Evolutionary conservation across 83 land plant species (phyloP).

Genomic region (Isoetes engelmannii): DNA sequence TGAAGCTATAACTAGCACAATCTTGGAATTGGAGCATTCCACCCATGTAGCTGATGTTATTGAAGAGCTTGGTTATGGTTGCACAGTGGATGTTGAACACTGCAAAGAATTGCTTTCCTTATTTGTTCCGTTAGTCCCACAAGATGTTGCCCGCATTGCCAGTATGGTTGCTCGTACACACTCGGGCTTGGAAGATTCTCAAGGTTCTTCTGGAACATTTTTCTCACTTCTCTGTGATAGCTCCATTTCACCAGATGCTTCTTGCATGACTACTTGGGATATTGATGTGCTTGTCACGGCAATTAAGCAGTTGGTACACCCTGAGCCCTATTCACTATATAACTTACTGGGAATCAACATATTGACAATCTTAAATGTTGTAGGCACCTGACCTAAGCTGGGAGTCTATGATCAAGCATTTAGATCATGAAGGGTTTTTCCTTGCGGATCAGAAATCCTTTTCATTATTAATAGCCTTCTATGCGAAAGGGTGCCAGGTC

Average conservation of each 20-base stretch:
- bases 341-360: neutral
- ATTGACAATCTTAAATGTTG: neutral
- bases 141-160: constrained; percentile 53
- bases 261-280: constrained; percentile 58
- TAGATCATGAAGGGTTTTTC: constrained; percentile 84
- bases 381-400: constrained; percentile 79
- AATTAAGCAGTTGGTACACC: constrained; percentile 57
- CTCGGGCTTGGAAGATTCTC: constrained; percentile 64
- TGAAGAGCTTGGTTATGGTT: constrained; percentile 87
- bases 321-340: neutral
- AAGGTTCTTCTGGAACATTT: constrained; percentile 45
- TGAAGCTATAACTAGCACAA: neutral
- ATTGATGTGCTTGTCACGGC: constrained; percentile 62
- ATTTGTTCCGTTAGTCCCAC: constrained; percentile 50
- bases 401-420: constrained; percentile 54
- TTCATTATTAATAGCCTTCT: constrained; percentile 55
- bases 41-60: constrained; percentile 52
- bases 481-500: constrained; percentile 64
- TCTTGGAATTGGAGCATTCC: constrained; percentile 57
- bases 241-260: constrained; percentile 27
- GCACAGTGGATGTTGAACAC: constrained; percentile 49
- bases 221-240: constrained; percentile 43
- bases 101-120: constrained; percentile 69
- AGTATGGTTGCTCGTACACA: constrained; percentile 56
- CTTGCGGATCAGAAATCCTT: constrained; percentile 67